Percentiles rank a stretch among this genome's conserved stretches.
These are phyloP conservation scores for Allium fistulosum DNA, from an alignment of 106 monocot species.

Conservation along the genomic window DNA sequence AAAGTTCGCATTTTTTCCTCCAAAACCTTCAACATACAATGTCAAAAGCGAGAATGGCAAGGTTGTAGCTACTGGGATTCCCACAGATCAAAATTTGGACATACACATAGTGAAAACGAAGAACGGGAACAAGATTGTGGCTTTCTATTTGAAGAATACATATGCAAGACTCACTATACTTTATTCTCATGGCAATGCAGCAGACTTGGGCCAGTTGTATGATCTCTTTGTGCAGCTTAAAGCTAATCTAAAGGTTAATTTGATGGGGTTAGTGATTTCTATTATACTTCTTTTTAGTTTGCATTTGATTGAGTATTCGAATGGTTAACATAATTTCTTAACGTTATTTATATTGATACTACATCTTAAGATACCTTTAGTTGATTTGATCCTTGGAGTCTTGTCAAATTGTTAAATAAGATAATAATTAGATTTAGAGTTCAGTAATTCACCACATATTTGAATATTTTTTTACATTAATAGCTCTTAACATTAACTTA, in stretches of 20 bases:
- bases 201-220: constrained; percentile 82
- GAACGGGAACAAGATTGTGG: constrained; percentile 63
- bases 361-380: no score
- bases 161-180: constrained; percentile 64
- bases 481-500: no score
- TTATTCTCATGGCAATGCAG: constrained; percentile 95
- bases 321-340: no score
- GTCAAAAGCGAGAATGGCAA: constrained; percentile 38
- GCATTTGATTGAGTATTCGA: no score
- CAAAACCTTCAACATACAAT: constrained; percentile 59
- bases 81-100: constrained; percentile 48
- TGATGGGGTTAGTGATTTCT: constrained; percentile 70
- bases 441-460: no score
- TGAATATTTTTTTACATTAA: no score
- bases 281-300: not conserved
- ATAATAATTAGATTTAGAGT: no score
- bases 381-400: no score
- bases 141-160: constrained; percentile 67
- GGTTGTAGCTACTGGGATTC: constrained; percentile 52
- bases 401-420: no score
- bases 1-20: constrained; percentile 82
- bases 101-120: constrained; percentile 54
- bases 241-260: constrained; percentile 75
- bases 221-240: constrained; percentile 90
- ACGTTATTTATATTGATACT: no score